phyloP scores from a whole-genome alignment of 352 stramenopile species.

The Vaucheria bursata region DNA sequence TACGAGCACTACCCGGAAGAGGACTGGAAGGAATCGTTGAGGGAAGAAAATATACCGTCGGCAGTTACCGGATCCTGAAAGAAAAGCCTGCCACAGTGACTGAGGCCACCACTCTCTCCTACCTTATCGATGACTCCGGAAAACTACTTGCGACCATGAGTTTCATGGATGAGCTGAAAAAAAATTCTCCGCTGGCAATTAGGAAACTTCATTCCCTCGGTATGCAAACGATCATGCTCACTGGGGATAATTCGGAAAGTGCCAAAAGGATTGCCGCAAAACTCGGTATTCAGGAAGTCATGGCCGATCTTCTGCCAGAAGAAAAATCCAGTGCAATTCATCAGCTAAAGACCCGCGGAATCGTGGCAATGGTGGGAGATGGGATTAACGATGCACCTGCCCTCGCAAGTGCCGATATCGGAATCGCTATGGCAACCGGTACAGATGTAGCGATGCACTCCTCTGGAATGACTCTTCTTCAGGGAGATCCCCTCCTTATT shows the following conservation, averaged over 20 bases:
- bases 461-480: conserved; percentile 80
- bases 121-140: conserved; percentile 4
- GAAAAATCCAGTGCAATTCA: conserved; percentile 77
- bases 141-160: neutral
- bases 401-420: conserved; percentile 80
- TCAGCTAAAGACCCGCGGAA: conserved; percentile 59
- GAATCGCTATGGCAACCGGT: conserved; percentile 82
- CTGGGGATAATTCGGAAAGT: conserved; percentile 88
- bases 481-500: conserved; percentile 11
- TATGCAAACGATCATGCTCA: conserved; percentile 74
- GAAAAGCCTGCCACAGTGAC: no score
- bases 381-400: conserved; percentile 80
- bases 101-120: neutral
- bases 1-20: neutral
- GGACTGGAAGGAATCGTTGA: neutral
- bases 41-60: neutral
- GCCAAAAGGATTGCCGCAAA: conserved; percentile 80
- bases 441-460: conserved; percentile 91
- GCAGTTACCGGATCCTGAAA: neutral
- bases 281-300: conserved; percentile 67
- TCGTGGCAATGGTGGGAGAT: conserved; percentile 77
- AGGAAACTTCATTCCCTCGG: neutral
- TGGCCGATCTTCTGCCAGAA: conserved; percentile 73
- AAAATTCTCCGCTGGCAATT: neutral
- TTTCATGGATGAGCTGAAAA: neutral